These are phyloP conservation scores for Verticillium alfalfae DNA, from an alignment of 2,329 filamentous ascomycete species.

Conservation along the genomic window DNA sequence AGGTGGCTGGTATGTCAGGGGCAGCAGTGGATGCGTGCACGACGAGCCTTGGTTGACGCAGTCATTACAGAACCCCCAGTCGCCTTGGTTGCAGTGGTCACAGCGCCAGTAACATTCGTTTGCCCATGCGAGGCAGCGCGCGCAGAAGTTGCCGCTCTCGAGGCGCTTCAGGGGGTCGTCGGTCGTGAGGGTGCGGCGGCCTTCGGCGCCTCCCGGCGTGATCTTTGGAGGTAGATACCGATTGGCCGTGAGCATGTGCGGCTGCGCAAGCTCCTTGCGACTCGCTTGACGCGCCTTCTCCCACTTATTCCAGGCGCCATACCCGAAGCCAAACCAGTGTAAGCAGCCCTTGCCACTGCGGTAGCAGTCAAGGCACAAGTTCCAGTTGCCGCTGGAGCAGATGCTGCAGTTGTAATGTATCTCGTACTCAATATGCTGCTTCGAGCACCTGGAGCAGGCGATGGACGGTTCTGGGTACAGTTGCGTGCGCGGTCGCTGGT, in stretches of 20 bases:
- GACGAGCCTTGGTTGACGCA: conserved; percentile 79
- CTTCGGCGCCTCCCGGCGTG: conserved; percentile 46
- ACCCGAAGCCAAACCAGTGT: conserved; percentile 85
- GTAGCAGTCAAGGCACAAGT: conserved; percentile 79
- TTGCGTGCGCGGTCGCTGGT: conserved; percentile 35
- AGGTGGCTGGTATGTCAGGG: conserved; percentile 57
- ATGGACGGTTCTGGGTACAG: conserved; percentile 67
- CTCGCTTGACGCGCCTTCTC: conserved; percentile 42
- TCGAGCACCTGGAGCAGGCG: conserved; percentile 65
- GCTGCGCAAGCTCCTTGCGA: conserved; percentile 34
- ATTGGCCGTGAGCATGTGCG: conserved; percentile 53
- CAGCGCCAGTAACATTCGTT: conserved; percentile 91
- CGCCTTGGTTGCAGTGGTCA: conserved; percentile 78
- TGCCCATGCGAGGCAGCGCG: conserved; percentile 64
- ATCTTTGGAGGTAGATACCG: conserved; percentile 48
- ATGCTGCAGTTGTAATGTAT: conserved; percentile 76
- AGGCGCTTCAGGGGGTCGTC: conserved; percentile 64
- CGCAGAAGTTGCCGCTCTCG: conserved; percentile 80
- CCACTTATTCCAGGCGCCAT: conserved; percentile 64
- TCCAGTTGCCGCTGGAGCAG: conserved; percentile 68
- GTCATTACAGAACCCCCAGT: conserved; percentile 88
- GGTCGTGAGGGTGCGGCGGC: conserved; percentile 52
- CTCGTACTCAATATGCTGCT: conserved; percentile 72
- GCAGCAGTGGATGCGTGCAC: conserved; percentile 77
- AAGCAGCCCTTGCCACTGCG: conserved; percentile 69